Evolutionary conservation across 2,329 filamentous ascomycete species (phyloP).

Genomic region (Plenodomus tracheiphilus): DNA sequence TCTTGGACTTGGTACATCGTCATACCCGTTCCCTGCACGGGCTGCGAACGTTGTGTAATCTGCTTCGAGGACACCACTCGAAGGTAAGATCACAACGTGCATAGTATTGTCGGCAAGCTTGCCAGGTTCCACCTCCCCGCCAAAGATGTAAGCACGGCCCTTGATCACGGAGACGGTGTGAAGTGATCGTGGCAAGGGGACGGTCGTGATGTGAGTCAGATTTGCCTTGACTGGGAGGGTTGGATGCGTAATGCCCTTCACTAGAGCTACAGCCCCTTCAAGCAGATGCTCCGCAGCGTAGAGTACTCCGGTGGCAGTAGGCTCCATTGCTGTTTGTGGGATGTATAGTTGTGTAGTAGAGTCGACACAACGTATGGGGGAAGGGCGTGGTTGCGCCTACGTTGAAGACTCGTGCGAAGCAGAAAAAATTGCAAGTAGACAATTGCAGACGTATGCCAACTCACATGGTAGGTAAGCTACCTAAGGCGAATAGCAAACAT

Average conservation of each 20-base stretch:
- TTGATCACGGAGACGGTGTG: slow-evolving; percentile 59
- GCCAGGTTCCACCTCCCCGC: slow-evolving; percentile 49
- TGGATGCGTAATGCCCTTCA: slow-evolving; percentile 52
- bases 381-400: too few species aligned
- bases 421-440: too few species aligned
- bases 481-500: too few species aligned
- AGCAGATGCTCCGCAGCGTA: slow-evolving; percentile 44
- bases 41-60: slow-evolving; percentile 47
- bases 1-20: slow-evolving; percentile 44
- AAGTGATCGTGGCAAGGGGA: slow-evolving; percentile 52
- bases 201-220: slow-evolving; percentile 52
- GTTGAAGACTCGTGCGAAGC: too few species aligned
- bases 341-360: slow-evolving; percentile 43
- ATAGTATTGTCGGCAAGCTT: slow-evolving; percentile 55
- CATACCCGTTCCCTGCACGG: slow-evolving; percentile 28
- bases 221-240: slow-evolving; percentile 57
- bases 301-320: slow-evolving; percentile 41
- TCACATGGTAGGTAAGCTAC: too few species aligned
- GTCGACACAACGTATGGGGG: too few species aligned
- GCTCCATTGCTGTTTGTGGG: slow-evolving; percentile 40
- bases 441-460: too few species aligned
- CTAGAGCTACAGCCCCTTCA: slow-evolving; percentile 50
- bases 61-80: slow-evolving; percentile 47
- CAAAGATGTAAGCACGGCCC: slow-evolving; percentile 60
- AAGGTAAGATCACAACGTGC: slow-evolving; percentile 57